Evolutionary conservation across 2,329 filamentous ascomycete species (phyloP), one percentile per base, ranked within the genome.

Genomic region (Hypoxylon sp.): DNA sequence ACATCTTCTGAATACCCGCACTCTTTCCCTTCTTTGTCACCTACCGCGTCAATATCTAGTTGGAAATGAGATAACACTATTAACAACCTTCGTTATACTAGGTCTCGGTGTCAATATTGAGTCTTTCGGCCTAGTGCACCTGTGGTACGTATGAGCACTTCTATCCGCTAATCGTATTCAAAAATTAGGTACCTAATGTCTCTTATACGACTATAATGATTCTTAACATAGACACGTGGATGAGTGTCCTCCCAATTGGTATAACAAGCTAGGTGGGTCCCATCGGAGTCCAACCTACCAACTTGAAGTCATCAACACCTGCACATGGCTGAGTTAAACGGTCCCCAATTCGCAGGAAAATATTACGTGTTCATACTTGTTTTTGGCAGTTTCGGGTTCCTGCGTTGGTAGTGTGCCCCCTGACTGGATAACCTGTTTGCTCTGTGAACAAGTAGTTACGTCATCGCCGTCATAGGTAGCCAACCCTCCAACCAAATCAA

Each of bases 381-480:
- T 30, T 7, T 24, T 18, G 32, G 32, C n/a, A 49, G 22, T 30
- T 30, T 49, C 14, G 1, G 26, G 2, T 32, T 49, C 8, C 14
- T 49, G 26, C n/a, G 14, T 26, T 32, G 24, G 12, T 52, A 33
- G 36, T 33, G 22, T 14, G 22, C n/a, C 30, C 22, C 3, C 22
- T 44, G 32, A 57, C 53, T 50, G 45, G 45, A 49, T 46, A 53
- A 12, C 24, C 18, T 30, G 57, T 56, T 44, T 50, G 9, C 22
- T 20, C n/a, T 14, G 12, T 24, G 46, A 11, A 9, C 9, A 28
- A 49, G 40, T 36, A 56, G 42, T 57, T 65, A 61, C 51, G 57
- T 65, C 62, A 65, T 61, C 32, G 18, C 14, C 56, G 62, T 65
- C 57, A 61, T 65, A 57, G 61, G 44, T 28, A 18, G 9, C 61